These are phyloP conservation scores for Pseudocercospora pini-densiflorae DNA, from an alignment of 2,329 filamentous ascomycete genomes.

Conservation along the genomic window DNA sequence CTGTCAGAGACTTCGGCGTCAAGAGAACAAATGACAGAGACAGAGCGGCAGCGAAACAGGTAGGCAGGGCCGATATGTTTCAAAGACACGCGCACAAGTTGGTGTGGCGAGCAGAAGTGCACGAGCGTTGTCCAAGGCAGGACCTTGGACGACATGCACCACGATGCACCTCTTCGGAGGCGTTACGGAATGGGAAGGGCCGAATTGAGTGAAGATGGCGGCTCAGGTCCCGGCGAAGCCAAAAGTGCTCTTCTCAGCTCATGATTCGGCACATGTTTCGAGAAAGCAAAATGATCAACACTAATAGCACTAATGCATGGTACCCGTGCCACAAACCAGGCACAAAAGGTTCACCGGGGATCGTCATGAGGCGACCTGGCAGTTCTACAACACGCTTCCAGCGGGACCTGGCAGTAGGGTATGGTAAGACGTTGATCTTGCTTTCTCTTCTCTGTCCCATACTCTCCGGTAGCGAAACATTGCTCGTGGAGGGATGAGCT, in stretches of 20 bases:
- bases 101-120: background rate
- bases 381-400: background rate
- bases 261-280: slow-evolving; percentile 5
- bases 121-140: background rate
- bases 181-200: background rate
- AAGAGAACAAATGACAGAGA: background rate
- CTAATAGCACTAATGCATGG: slow-evolving; percentile 10
- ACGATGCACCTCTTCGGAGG: background rate
- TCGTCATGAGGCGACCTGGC: background rate
- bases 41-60: background rate
- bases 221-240: background rate
- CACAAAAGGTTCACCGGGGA: background rate
- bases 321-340: background rate
- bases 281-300: background rate
- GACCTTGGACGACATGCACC: background rate
- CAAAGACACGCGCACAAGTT: background rate
- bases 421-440: slow-evolving; percentile 9
- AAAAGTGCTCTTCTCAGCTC: slow-evolving; percentile 2
- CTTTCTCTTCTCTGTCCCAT: slow-evolving; percentile 2
- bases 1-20: background rate
- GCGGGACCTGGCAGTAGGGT: background rate
- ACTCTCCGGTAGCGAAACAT: background rate
- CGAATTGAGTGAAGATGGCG: background rate
- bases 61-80: background rate
- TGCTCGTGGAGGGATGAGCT: background rate